A percentile compares a stretch with the other conserved stretches of the same genome.
Evolutionary conservation across 2,329 filamentous ascomycete species (phyloP).

Genomic region (Ophiocordyceps polyrhachis-furcata): DNA sequence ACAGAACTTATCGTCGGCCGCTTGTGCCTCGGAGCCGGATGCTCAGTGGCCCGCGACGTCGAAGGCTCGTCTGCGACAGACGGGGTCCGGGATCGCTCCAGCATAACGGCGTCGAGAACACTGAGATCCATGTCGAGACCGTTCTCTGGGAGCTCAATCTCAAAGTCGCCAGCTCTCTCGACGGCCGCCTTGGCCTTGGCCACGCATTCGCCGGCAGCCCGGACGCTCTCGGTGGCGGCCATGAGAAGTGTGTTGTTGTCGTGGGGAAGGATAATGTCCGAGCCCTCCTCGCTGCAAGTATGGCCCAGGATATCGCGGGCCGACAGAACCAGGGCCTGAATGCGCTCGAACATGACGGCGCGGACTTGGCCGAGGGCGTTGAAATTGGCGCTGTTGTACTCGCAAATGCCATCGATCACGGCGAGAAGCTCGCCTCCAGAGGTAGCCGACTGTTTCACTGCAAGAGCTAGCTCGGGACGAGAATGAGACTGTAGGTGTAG

Average conservation of each 20-base stretch:
- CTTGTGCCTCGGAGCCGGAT: slow-evolving; percentile 16
- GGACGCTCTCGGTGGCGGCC: slow-evolving; percentile 74
- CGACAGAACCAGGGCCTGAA: slow-evolving; percentile 63
- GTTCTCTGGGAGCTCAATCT: slow-evolving; percentile 51
- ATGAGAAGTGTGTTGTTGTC: slow-evolving; percentile 58
- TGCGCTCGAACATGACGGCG: slow-evolving; percentile 57
- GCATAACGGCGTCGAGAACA: slow-evolving; percentile 24
- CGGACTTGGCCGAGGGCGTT: slow-evolving; percentile 50
- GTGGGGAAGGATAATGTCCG: slow-evolving; percentile 63
- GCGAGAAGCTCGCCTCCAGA: slow-evolving; percentile 65
- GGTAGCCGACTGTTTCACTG: slow-evolving; percentile 65
- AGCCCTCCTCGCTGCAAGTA: slow-evolving; percentile 42
- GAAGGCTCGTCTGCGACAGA: slow-evolving; percentile 18
- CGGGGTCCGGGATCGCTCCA: slow-evolving; percentile 14
- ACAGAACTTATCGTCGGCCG: slow-evolving; percentile 26
- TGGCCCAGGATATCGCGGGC: slow-evolving; percentile 62
- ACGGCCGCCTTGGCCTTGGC: slow-evolving; percentile 71
- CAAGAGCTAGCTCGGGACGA: slow-evolving; percentile 61
- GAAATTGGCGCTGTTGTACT: slow-evolving; percentile 52
- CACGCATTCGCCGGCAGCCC: slow-evolving; percentile 79
- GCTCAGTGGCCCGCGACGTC: slow-evolving; percentile 14
- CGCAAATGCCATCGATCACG: slow-evolving; percentile 66
- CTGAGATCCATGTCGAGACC: slow-evolving; percentile 36
- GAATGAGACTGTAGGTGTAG: slow-evolving; percentile 87
- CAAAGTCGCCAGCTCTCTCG: slow-evolving; percentile 79